phyloP scores from a whole-genome alignment of 176 grass and related monocot species.

The Aegilops longissima region DNA sequence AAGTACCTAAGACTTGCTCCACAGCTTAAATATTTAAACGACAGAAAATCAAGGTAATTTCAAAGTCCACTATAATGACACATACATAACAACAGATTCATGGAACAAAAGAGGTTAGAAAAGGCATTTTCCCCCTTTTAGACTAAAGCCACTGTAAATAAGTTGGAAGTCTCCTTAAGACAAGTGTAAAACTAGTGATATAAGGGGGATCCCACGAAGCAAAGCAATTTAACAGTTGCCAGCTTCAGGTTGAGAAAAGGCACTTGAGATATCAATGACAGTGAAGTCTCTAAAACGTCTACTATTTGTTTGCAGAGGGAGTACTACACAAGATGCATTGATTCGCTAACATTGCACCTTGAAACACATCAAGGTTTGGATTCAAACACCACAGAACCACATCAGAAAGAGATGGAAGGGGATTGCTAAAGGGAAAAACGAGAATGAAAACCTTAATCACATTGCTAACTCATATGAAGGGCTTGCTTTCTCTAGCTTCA shows the following conservation, averaged over 20 bases:
- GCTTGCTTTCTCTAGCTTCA: conserved; percentile 6
- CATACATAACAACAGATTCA: neutral
- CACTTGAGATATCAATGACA: neutral
- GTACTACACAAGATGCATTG: neutral
- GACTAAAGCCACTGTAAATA: neutral
- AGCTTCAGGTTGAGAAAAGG: conserved; percentile 6
- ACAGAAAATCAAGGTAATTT: conserved; percentile 2
- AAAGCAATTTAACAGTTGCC: neutral
- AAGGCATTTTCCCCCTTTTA: neutral
- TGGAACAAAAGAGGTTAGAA: neutral
- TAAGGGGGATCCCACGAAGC: neutral
- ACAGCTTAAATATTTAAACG: neutral
- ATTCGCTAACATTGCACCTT: neutral
- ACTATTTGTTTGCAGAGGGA: neutral
- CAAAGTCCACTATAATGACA: neutral
- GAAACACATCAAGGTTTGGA: neutral
- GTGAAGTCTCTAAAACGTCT: neutral
- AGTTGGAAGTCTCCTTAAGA: neutral
- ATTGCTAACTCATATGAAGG: conserved; percentile 2
- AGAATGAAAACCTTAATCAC: neutral
- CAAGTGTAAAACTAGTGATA: neutral
- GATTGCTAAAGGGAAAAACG: neutral
- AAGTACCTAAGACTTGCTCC: neutral
- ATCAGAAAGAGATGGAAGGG: neutral
- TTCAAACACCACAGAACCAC: neutral